These are phyloP conservation scores for Eutrema yunnanense DNA, from an alignment of 345 rosid species.

Conservation along the genomic window DNA sequence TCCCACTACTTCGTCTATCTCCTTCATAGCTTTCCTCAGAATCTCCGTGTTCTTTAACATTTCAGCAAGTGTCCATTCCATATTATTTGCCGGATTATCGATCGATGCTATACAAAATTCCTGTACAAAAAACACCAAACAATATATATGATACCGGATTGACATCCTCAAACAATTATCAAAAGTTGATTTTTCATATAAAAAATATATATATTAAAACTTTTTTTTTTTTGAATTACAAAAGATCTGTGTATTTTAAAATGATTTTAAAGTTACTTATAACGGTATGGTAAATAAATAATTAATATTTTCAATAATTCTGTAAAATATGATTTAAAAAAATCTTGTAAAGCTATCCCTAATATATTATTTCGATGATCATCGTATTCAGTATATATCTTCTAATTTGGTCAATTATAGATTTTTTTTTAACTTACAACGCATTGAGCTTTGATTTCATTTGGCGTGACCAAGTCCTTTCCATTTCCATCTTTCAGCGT, in stretches of 20 bases:
- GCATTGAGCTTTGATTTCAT: slow-evolving; percentile 30
- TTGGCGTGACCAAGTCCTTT: slow-evolving; percentile 20
- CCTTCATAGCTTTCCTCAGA: slow-evolving; percentile 32
- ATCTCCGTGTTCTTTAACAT: slow-evolving; percentile 35
- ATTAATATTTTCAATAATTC: no score
- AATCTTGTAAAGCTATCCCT: background rate
- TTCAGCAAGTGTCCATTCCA: slow-evolving; percentile 49
- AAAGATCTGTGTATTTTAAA: background rate
- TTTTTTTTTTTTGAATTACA: background rate
- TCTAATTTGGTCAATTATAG: background rate
- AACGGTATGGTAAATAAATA: no score
- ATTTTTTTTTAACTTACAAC: slow-evolving; percentile 1
- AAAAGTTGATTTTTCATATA: background rate
- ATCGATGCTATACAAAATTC: slow-evolving; percentile 38
- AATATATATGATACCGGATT: background rate
- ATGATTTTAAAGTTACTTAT: background rate
- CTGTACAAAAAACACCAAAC: slow-evolving; percentile 10
- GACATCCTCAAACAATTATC: background rate
- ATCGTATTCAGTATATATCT: background rate
- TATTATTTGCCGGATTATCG: slow-evolving; percentile 40
- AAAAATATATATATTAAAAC: background rate
- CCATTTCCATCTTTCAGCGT: slow-evolving; percentile 25
- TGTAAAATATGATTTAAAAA: background rate
- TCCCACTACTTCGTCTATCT: slow-evolving; percentile 41
- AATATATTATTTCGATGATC: background rate